Conservation (phyloP, 2,329 filamentous ascomycete genomes). For the Cercospora sp. region DNA sequence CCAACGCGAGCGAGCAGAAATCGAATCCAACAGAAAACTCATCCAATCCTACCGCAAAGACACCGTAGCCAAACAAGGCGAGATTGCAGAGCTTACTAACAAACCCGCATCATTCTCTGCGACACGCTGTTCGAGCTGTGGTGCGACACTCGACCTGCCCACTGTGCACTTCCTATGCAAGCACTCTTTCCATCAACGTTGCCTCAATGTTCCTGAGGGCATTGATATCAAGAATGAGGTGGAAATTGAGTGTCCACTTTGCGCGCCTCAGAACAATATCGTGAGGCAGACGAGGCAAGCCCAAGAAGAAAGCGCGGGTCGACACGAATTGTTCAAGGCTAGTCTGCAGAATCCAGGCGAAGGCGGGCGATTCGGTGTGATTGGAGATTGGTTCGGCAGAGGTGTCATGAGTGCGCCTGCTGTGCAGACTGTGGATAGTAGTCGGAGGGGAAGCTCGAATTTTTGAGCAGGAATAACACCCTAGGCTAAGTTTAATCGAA, state of each 20-base stretch:
- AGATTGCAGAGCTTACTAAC: slow-evolving; percentile 72
- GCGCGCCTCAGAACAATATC: slow-evolving; percentile 78
- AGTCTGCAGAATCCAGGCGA: slow-evolving; percentile 70
- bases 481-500: background rate
- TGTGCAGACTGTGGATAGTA: slow-evolving; percentile 1
- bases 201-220: slow-evolving; percentile 61
- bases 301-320: slow-evolving; percentile 80
- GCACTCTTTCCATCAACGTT: slow-evolving; percentile 93
- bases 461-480: background rate
- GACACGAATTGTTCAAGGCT: slow-evolving; percentile 85
- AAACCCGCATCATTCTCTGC: slow-evolving; percentile 90
- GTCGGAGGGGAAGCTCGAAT: slow-evolving; percentile 2
- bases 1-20: slow-evolving; percentile 82
- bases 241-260: slow-evolving; percentile 79
- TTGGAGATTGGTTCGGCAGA: slow-evolving; percentile 91
- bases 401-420: slow-evolving; percentile 72
- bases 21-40: slow-evolving; percentile 73
- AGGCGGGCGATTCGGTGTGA: slow-evolving; percentile 77
- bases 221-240: slow-evolving; percentile 55
- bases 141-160: slow-evolving; percentile 75
- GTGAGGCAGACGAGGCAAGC: slow-evolving; percentile 82
- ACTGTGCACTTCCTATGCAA: slow-evolving; percentile 96
- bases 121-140: slow-evolving; percentile 82
- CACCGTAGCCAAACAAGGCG: slow-evolving; percentile 74
- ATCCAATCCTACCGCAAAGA: slow-evolving; percentile 82